Evolutionary conservation across 75 land plant genomes (phyloP).

Genomic region (Selaginella tamariscina): DNA sequence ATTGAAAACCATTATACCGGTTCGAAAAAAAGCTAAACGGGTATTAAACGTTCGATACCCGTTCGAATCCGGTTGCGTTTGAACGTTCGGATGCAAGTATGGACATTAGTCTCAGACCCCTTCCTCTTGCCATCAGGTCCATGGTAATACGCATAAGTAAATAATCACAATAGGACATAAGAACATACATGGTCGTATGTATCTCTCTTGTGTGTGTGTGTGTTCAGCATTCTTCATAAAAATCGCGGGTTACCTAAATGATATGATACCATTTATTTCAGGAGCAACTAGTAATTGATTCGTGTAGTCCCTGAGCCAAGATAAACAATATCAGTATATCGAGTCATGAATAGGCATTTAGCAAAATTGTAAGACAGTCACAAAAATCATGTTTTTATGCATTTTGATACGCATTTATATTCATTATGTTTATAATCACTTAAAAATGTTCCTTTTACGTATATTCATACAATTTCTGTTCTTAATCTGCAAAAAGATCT

Average conservation of each 20-base stretch:
- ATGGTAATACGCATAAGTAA: conserved; percentile 16
- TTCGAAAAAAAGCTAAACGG: too few species aligned
- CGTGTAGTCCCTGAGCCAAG: conserved; percentile 51
- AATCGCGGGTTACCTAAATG: conserved; percentile 46
- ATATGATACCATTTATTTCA: conserved; percentile 56
- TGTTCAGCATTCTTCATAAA: not conserved
- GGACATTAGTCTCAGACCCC: conserved; percentile 79
- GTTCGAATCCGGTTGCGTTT: too few species aligned
- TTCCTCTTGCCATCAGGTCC: conserved; percentile 75
- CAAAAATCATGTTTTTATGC: too few species aligned
- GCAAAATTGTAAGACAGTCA: too few species aligned
- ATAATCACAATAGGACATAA: not conserved
- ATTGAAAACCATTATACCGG: too few species aligned
- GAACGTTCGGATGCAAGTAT: too few species aligned
- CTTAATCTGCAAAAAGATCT: too few species aligned
- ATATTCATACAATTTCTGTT: too few species aligned
- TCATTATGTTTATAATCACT: too few species aligned
- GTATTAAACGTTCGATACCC: too few species aligned
- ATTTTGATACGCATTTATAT: too few species aligned
- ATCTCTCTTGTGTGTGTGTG: not conserved
- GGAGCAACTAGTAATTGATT: conserved; percentile 75
- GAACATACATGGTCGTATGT: not conserved
- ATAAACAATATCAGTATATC: not conserved
- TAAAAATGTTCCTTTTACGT: too few species aligned
- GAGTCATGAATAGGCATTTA: not conserved